A percentile compares a stretch with the other conserved stretches of the same genome.
Conservation (phyloP, 495 filamentous ascomycete species). For the Lasiosphaeris hirsuta region DNA sequence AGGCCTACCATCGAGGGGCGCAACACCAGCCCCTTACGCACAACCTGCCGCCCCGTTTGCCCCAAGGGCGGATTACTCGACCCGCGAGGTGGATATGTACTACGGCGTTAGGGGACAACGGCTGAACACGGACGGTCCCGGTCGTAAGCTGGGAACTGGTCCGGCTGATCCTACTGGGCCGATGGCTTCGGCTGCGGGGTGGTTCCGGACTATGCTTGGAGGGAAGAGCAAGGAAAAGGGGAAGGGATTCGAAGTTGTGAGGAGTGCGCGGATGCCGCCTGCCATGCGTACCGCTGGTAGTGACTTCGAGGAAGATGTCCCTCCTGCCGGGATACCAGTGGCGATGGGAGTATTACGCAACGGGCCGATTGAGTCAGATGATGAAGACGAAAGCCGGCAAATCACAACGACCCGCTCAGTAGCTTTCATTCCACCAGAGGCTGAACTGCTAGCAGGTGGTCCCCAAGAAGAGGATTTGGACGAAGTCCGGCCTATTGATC, state of each 20-base stretch:
- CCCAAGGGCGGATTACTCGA: constrained; percentile 76
- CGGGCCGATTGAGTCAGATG: constrained; percentile 57
- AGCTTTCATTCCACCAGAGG: constrained; percentile 29
- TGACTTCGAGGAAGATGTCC: constrained; percentile 49
- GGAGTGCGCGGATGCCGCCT: constrained; percentile 70
- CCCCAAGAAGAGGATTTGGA: constrained; percentile 34
- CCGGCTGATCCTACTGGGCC: constrained; percentile 93
- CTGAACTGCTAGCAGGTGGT: constrained; percentile 41
- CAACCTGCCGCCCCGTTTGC: constrained; percentile 24
- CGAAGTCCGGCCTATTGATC: constrained; percentile 4
- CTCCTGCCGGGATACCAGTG: constrained; percentile 55
- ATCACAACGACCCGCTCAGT: constrained; percentile 20
- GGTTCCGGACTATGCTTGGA: constrained; percentile 75
- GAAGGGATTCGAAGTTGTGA: constrained; percentile 94
- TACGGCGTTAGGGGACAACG: constrained; percentile 91
- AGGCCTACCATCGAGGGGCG: constrained; percentile 36
- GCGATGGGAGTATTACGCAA: constrained; percentile 55
- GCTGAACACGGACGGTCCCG: constrained; percentile 70
- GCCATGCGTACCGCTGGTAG: constrained; percentile 52
- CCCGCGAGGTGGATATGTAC: constrained; percentile 91
- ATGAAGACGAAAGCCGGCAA: constrained; percentile 42
- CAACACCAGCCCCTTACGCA: constrained; percentile 38
- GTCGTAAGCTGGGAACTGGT: constrained; percentile 83
- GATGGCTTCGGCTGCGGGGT: constrained; percentile 80
- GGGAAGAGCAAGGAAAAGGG: constrained; percentile 84